These are phyloP conservation scores for Pyrenochaeta sp. DNA, from an alignment of 2,329 filamentous ascomycete genomes.

Conservation along the genomic window DNA sequence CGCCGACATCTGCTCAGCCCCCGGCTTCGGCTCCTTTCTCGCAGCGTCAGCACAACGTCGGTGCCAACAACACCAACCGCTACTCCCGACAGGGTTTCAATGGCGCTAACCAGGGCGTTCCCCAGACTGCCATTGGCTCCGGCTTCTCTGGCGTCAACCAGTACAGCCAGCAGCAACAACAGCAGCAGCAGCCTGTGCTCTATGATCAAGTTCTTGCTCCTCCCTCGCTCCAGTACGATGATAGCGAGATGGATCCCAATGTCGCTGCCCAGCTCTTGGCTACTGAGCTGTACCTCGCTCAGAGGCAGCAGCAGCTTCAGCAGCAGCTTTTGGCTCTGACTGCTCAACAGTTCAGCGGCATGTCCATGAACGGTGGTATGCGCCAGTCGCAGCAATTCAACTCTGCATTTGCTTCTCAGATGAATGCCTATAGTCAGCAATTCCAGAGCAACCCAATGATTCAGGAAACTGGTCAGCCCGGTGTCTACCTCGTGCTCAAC, in stretches of 20 bases:
- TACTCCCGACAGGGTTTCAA: slow-evolving; percentile 53
- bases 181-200: slow-evolving; percentile 56
- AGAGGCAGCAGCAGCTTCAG: slow-evolving; percentile 93
- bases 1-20: slow-evolving; percentile 68
- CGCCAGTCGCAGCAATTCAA: slow-evolving; percentile 59
- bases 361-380: slow-evolving; percentile 66
- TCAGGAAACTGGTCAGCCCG: slow-evolving; percentile 72
- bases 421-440: slow-evolving; percentile 70
- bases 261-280: slow-evolving; percentile 88
- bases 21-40: slow-evolving; percentile 69
- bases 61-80: slow-evolving; percentile 55
- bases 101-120: slow-evolving; percentile 55
- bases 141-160: slow-evolving; percentile 58
- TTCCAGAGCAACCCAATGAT: slow-evolving; percentile 71
- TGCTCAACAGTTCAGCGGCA: slow-evolving; percentile 56
- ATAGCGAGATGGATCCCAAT: slow-evolving; percentile 81
- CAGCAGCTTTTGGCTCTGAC: slow-evolving; percentile 89
- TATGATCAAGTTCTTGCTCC: slow-evolving; percentile 91
- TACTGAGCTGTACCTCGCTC: slow-evolving; percentile 89
- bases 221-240: slow-evolving; percentile 75
- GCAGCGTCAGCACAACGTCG: slow-evolving; percentile 60
- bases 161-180: slow-evolving; percentile 49
- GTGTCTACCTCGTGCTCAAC: slow-evolving; percentile 84
- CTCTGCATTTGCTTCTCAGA: slow-evolving; percentile 61
- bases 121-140: slow-evolving; percentile 66